Conservation (phyloP, 768 basidiomycete genomes). For the Favolaschia claudopus region DNA sequence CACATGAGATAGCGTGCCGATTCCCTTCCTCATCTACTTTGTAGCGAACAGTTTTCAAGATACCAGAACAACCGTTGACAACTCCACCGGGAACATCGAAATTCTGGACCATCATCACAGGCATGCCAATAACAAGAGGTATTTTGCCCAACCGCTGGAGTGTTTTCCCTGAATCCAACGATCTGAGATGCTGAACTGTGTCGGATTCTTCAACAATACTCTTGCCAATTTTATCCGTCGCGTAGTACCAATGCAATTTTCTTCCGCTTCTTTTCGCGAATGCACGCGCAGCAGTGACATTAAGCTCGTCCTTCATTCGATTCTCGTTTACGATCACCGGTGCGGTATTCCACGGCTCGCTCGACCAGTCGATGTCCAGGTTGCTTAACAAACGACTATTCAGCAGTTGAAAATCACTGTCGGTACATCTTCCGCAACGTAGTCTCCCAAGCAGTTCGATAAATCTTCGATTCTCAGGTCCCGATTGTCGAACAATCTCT, state of each 20-base stretch:
- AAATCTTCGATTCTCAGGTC: neutral
- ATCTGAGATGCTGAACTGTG: neutral
- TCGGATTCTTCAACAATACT: neutral
- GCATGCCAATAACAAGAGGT: constrained; percentile 40
- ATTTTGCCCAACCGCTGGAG: constrained; percentile 25
- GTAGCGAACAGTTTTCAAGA: too few relatives aligned
- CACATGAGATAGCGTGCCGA: too few relatives aligned
- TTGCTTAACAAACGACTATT: neutral
- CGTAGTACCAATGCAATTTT: constrained; percentile 19
- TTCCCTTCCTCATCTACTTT: too few relatives aligned
- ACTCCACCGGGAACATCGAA: constrained; percentile 33
- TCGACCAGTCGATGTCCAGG: neutral
- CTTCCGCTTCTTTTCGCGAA: neutral
- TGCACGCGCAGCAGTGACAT: neutral
- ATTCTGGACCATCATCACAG: constrained; percentile 36
- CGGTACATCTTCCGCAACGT: constrained; percentile 21
- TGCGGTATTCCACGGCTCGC: constrained; percentile 13
- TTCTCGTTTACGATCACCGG: constrained; percentile 35
- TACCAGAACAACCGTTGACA: constrained; percentile 35
- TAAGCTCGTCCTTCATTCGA: neutral
- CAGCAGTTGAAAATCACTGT: constrained; percentile 22
- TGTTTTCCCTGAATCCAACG: constrained; percentile 18
- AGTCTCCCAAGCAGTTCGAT: neutral
- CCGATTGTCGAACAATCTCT: constrained; percentile 7
- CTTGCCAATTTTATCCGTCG: constrained; percentile 12